phyloP scores from a whole-genome alignment of 345 rosid genomes.

The Luvunga scandens region DNA sequence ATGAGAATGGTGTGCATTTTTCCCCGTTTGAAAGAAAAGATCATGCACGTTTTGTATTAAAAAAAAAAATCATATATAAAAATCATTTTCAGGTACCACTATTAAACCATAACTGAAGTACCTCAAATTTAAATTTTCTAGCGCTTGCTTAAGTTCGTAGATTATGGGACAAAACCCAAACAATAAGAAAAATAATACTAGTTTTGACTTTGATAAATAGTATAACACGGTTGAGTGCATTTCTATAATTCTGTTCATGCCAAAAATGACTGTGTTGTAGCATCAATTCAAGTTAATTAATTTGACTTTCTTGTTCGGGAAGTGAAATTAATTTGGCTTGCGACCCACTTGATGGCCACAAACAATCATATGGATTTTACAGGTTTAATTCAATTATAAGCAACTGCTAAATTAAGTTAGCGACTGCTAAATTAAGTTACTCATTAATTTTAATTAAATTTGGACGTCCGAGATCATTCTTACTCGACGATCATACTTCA shows the following conservation, averaged over 20 bases:
- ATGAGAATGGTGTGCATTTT: too few species aligned
- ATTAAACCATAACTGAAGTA: too few species aligned
- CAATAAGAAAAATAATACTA: too few species aligned
- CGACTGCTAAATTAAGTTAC: not conserved
- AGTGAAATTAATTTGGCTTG: not conserved
- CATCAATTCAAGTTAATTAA: not conserved
- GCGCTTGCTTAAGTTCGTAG: not conserved
- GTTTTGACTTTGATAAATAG: not conserved
- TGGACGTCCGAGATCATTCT: conserved; percentile 31
- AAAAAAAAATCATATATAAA: too few species aligned
- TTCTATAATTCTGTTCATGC: not conserved
- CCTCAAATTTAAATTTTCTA: too few species aligned
- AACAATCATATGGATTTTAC: not conserved
- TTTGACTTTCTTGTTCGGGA: conserved; percentile 6
- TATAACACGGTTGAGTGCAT: not conserved
- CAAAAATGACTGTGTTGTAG: not conserved
- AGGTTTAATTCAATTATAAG: not conserved
- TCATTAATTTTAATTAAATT: not conserved
- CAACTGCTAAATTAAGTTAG: not conserved
- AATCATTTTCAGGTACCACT: too few species aligned
- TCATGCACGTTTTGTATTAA: too few species aligned
- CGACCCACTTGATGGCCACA: not conserved
- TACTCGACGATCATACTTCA: not conserved
- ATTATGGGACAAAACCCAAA: not conserved
- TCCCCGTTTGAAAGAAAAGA: too few species aligned